Conservation (phyloP, 768 basidiomycete species). For the Pholiota conissans region DNA sequence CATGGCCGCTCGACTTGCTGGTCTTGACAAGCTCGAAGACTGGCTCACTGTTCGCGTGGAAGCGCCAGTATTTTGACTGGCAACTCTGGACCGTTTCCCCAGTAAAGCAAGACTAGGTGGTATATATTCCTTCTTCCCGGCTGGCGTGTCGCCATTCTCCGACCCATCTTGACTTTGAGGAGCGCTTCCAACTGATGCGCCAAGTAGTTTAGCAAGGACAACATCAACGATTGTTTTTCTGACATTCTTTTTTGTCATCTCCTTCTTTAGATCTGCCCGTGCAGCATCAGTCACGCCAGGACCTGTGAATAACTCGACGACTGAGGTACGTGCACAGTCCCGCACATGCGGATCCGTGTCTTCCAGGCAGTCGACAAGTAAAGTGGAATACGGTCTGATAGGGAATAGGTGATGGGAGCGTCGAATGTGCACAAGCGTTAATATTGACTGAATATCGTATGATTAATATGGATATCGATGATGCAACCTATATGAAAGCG, state of each 20-base stretch:
- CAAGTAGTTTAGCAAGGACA: constrained; percentile 69
- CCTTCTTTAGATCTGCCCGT: constrained; percentile 90
- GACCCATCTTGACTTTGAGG: constrained; percentile 57
- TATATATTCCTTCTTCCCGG: constrained; percentile 57
- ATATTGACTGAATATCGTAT: constrained; percentile 44
- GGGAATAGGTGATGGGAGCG: constrained; percentile 73
- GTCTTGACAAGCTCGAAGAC: constrained; percentile 49
- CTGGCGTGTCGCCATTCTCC: constrained; percentile 52
- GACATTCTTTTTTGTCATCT: constrained; percentile 81
- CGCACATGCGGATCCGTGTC: constrained; percentile 91
- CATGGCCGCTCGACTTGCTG: constrained; percentile 61
- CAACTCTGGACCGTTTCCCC: constrained; percentile 48
- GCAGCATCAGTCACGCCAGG: constrained; percentile 83
- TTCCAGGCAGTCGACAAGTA: constrained; percentile 83
- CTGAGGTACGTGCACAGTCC: constrained; percentile 76
- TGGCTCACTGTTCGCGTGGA: constrained; percentile 46
- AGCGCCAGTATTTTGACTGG: constrained; percentile 27
- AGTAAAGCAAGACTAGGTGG: constrained; percentile 74
- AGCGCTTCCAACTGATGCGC: constrained; percentile 39
- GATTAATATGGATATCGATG: neutral
- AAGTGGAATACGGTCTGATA: constrained; percentile 75
- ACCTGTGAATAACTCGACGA: constrained; percentile 85
- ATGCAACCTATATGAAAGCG: constrained; percentile 22
- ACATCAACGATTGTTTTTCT: constrained; percentile 85
- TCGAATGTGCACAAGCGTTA: constrained; percentile 73